Base-by-base conservation (phyloP, 257 asterid species). In the Solanum ossicruentum region DNA sequence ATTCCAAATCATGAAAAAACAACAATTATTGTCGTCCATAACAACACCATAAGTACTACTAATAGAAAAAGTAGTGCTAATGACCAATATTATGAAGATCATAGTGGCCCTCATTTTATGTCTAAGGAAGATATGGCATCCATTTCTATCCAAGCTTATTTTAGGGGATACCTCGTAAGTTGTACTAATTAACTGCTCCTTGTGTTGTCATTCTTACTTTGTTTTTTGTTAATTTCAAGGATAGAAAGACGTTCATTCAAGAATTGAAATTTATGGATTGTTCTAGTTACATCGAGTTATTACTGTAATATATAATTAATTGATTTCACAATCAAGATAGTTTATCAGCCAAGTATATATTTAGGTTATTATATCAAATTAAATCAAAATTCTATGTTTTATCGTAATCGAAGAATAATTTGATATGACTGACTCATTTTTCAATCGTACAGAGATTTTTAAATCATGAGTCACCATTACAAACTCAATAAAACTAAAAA, bases 101-200 rank as follows among this genome's bases (percentile, higher is more conserved):
- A 49, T 32, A 69, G 32, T 21, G 39, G 60, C 6, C 26, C 56
- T 32, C 83, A 86, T 21, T 88, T 89, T 88, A 39, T 85, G 54
- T 86, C 93, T 43, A 88, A 79, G 85, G 92, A 93, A 83, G 92
- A 89, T 21, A 85, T 91, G 58, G 97, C 98, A 12, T 93, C 98
- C 84, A 87, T 90, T 88, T 84, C 91, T 28, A 94, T 95, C 85
- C 97, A 95, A 88, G 89, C 97, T 72, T 90, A 85, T 87, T 91
- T 93, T 84, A 90, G 97, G 90, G 88, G 91, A 18, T 97, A 93
- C 88, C 96, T 95, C 55, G 98, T 93, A 92, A 77, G 82, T 77
- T 16, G 5, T 16, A 49, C 82, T 51, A 58, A 20, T 58, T 15
- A 45, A 47, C 57, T 55, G 41, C 47, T n/a, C 58, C 15, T 36